Percentiles rank a stretch among this genome's conserved stretches.
Conservation (phyloP, 345 rosid genomes). For the Leavenworthia alabamica region DNA sequence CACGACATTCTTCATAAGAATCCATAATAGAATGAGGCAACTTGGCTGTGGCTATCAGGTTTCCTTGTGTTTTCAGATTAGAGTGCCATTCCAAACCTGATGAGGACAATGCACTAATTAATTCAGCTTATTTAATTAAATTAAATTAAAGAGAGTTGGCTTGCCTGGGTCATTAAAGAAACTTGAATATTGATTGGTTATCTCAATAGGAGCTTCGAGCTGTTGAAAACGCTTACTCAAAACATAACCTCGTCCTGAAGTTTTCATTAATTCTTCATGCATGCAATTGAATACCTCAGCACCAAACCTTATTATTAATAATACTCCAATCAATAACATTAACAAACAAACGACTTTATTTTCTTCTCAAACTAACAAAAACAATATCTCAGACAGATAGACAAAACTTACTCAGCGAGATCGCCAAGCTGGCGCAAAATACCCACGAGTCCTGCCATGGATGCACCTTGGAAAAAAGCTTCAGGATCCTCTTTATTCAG, state of each 20-base stretch:
- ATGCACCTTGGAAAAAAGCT: conserved; percentile 71
- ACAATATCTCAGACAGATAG: too few relatives aligned
- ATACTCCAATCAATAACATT: too few relatives aligned
- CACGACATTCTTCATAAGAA: conserved; percentile 81
- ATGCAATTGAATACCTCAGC: conserved; percentile 83
- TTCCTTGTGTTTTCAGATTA: conserved; percentile 44
- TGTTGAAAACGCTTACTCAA: conserved; percentile 71
- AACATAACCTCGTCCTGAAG: conserved; percentile 78
- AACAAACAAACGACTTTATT: too few relatives aligned
- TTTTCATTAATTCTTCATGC: conserved; percentile 73
- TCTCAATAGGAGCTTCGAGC: conserved; percentile 69
- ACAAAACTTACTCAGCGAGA: conserved; percentile 86
- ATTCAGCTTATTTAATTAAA: too few relatives aligned
- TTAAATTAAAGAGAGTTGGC: neutral
- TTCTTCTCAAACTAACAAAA: too few relatives aligned
- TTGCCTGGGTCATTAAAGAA: conserved; percentile 41
- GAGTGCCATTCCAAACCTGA: conserved; percentile 81
- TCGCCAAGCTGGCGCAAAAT: conserved; percentile 97
- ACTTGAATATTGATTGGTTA: conserved; percentile 50
- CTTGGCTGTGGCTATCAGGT: conserved; percentile 56
- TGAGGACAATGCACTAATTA: too few relatives aligned
- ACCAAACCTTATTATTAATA: conserved; percentile 64
- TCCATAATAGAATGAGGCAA: conserved; percentile 89
- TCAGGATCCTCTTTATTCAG: conserved; percentile 81
- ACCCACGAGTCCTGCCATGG: conserved; percentile 97